Percentiles rank a stretch among this genome's conserved stretches.
Evolutionary conservation across 1,284 basidiomycete genomes (phyloP).

Genomic region (Malassezia japonica): DNA sequence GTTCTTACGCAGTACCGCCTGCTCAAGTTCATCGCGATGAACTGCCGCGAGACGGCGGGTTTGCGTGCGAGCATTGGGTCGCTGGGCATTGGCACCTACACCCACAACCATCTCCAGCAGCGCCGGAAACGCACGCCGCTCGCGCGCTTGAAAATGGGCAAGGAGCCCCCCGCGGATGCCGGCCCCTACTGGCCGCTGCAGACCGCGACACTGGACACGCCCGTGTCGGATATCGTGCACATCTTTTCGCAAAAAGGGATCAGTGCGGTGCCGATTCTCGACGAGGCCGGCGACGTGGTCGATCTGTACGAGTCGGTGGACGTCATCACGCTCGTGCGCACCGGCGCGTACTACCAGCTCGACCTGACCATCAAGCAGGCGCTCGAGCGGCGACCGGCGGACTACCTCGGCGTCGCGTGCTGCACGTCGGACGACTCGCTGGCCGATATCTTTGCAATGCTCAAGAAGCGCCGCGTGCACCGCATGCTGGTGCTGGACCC

Average conservation of each 20-base stretch:
- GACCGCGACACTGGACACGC: constrained; percentile 80
- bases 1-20: constrained; percentile 95
- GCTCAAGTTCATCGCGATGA: constrained; percentile 96
- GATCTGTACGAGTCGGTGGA: constrained; percentile 98
- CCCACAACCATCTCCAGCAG: constrained; percentile 44
- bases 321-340: constrained; percentile 73
- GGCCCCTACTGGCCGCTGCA: constrained; percentile 74
- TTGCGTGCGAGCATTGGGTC: constrained; percentile 67
- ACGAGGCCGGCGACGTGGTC: constrained; percentile 82
- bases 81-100: constrained; percentile 88
- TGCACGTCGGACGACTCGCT: constrained; percentile 87
- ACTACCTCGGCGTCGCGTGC: constrained; percentile 91
- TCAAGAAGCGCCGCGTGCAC: constrained; percentile 86
- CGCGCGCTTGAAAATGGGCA: constrained; percentile 2
- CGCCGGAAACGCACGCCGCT: constrained; percentile 2
- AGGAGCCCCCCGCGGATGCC: constrained; percentile 6
- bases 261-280: constrained; percentile 91
- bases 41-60: constrained; percentile 51
- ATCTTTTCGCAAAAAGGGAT: constrained; percentile 95
- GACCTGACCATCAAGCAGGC: constrained; percentile 93
- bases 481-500: constrained; percentile 54
- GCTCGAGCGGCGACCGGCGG: constrained; percentile 70
- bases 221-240: constrained; percentile 95
- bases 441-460: constrained; percentile 80
- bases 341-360: constrained; percentile 84